Base-by-base conservation (phyloP, 2,329 filamentous ascomycete species). In the Fusarium multiceps region DNA sequence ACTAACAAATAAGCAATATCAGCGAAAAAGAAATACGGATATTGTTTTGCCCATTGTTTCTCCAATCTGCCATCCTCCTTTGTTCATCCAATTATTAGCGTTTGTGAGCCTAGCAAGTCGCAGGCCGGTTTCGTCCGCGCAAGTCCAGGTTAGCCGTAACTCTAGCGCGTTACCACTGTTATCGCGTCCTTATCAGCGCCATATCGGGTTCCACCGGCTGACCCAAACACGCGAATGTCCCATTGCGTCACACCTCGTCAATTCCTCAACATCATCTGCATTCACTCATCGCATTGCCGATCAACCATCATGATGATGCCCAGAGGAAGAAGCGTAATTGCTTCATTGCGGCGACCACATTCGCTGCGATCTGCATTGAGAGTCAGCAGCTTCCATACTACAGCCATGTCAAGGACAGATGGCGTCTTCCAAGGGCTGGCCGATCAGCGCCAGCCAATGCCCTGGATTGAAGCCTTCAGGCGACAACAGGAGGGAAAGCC, bases 381-480 rank as follows among this genome's bases (percentile, higher is more conserved):
- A 20, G 50, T 42, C 25, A 51, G 6, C 6, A 25, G 21, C 28
- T 73, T 75, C 18, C 73, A 75, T 37, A 61, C 66, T 21, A 72
- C 73, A 34, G 14, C 61, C 4, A 25, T n/a, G 11, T 25, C 37
- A 40, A 58, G 42, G 13, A 77, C 75, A 5, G 75, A 77, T 70
- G 75, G 75, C 37, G 75, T 77, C n/a, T 77, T 77, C 28, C 70
- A 63, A 6, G 75, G 72, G 9, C 64, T 77, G 1, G 66, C 71
- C 1, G 75, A 77, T 32, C 67, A 70, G 21, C 63, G 75, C 34
- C 67, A 75, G 4, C 73, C 69, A 4, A 72, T 71, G 55, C 75
- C 75, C 4, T 77, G 75, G 75, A 76, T 77, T 40, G 75, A 77
- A 41, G 75, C 75, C 0, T 75, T 75, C 4, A 64, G 65, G 0